Evolutionary conservation across 768 basidiomycete genomes (phyloP), one percentile per base, ranked within the genome.

Genomic region (Serendipita sp.): DNA sequence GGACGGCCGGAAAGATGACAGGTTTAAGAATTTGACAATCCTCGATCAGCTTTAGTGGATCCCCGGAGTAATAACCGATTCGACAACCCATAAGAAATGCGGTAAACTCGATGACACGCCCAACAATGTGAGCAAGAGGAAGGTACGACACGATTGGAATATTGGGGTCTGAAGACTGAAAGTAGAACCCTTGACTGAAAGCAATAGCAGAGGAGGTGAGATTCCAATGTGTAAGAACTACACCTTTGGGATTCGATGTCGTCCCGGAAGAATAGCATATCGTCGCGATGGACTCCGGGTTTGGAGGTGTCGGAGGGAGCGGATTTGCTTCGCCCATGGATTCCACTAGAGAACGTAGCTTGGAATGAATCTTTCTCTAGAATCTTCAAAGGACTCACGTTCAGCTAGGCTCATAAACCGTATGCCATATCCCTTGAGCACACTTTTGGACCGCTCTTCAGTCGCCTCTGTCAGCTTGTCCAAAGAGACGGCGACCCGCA

Each of bases 211-310:
- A 75, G 20, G 78, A 71, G 9, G 85, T 82, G 56, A 90, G 75
- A 63, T 80, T 82, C 60, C 78, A 78, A 68, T 91, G 90, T 3
- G 81, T 86, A 53, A 96, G 75, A 45, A 96, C 72, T 38, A 79
- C 92, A 68, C 90, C 91, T 75, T 95, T 95, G 3, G 90, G 90
- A 64, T 81, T 79, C 64, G 74, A 83, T 1, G 90, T 91, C 0
- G 90, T 92, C 44, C 90, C 53, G 42, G 91, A 95, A 43, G 95
- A 98, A 71, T 99, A 99, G 69, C 91, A 94, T 62, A 99, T 86
- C 4, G 86, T 88, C n/a, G 85, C 85, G 53, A 95, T 69, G 43
- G 82, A 76, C 61, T 88, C 80, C 4, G 83, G 77, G 44, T 77
- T 75, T 9, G 83, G 80, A 26, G 77, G 77, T 33, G 85, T 76